Evolutionary conservation across 176 grass and related monocot species (phyloP).

Genomic region (Musa schizocarpa): DNA sequence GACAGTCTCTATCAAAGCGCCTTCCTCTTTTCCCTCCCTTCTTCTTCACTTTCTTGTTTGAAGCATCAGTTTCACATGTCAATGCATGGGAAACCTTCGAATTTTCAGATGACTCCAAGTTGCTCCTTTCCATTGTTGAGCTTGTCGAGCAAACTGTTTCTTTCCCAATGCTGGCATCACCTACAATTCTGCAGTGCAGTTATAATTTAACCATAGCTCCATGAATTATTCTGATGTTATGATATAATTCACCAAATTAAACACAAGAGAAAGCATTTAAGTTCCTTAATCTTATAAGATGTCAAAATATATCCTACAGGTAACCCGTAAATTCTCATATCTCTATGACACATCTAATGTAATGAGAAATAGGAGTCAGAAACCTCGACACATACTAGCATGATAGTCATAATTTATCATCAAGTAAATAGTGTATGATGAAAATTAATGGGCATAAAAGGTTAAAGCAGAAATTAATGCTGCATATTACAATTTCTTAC

Average conservation of each 20-base stretch:
- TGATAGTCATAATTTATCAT: not conserved
- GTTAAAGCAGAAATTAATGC: not conserved
- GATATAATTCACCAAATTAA: not conserved
- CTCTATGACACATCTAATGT: too few species aligned
- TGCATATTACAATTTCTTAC: too few species aligned
- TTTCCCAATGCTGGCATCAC: slow-evolving; percentile 7
- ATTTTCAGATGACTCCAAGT: slow-evolving; percentile 5
- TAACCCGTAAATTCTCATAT: too few species aligned
- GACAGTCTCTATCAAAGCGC: slow-evolving; percentile 79
- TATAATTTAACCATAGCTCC: not conserved
- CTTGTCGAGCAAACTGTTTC: slow-evolving; percentile 18
- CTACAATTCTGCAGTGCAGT: slow-evolving; percentile 16
- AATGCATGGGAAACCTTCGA: slow-evolving; percentile 23
- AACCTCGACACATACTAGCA: not conserved
- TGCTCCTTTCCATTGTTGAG: slow-evolving; percentile 26
- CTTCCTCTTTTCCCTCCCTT: slow-evolving; percentile 69
- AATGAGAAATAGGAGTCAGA: too few species aligned
- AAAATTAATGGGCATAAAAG: not conserved
- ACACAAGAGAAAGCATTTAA: not conserved
- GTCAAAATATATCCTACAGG: not conserved
- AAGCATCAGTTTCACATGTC: slow-evolving; percentile 25
- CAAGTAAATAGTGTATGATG: not conserved
- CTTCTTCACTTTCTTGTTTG: slow-evolving; percentile 25
- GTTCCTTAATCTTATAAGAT: not conserved
- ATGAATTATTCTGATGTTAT: not conserved